These are phyloP conservation scores for Suhomyces bolitotheri DNA, from an alignment of 1,139 yeast species.

Conservation along the genomic window DNA sequence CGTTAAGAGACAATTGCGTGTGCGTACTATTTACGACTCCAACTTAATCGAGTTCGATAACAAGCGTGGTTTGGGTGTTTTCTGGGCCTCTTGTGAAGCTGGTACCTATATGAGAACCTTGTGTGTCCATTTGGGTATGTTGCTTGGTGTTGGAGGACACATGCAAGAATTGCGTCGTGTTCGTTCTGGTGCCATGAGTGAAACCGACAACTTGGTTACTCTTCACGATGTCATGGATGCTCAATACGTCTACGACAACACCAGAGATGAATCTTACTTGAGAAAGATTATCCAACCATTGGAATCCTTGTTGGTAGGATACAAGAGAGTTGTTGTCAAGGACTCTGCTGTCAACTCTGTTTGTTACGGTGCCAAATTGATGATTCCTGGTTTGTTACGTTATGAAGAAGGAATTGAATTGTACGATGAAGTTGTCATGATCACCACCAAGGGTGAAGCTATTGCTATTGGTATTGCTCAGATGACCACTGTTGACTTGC, in stretches of 20 bases:
- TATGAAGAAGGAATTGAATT: conserved; percentile 97
- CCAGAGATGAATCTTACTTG: conserved; percentile 93
- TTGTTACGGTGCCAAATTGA: conserved; percentile 97
- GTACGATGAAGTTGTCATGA: conserved; percentile 95
- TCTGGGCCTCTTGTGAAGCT: conserved; percentile 99
- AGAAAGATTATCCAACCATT: conserved; percentile 94
- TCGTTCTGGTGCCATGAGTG: conserved; percentile 93
- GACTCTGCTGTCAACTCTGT: conserved; percentile 98
- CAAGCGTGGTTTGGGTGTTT: conserved; percentile 94
- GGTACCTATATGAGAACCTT: conserved; percentile 99
- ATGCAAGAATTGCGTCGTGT: conserved; percentile 99
- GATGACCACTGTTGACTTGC: conserved; percentile 96
- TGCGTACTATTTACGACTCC: conserved; percentile 95
- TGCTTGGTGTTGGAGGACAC: conserved; percentile 98
- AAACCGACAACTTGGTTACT: conserved; percentile 88
- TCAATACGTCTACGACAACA: conserved; percentile 95
- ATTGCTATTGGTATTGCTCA: conserved; percentile 98
- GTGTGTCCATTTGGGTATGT: conserved; percentile 98
- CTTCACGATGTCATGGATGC: conserved; percentile 97
- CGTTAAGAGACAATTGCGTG: conserved; percentile 97
- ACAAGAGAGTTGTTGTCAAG: conserved; percentile 96
- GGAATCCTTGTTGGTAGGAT: conserved; percentile 89
- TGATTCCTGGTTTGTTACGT: conserved; percentile 97
- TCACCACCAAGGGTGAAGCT: conserved; percentile 99
- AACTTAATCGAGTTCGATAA: conserved; percentile 94